Evolutionary conservation across 148 eudicot species (phyloP).

Genomic region (Polygonum aviculare): DNA sequence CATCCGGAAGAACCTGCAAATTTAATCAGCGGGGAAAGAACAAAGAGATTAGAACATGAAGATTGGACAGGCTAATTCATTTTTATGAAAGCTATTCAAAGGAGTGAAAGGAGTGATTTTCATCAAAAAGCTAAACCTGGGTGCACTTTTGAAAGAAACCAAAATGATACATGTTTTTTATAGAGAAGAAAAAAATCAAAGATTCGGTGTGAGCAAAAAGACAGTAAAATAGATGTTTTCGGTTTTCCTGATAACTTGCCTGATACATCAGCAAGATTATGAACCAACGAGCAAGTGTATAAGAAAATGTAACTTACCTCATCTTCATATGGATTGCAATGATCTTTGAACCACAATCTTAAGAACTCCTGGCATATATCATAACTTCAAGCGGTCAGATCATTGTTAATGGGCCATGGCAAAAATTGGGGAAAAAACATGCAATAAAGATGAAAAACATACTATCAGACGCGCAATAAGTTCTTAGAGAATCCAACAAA

Average conservation of each 20-base stretch:
- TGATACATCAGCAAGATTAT: neutral
- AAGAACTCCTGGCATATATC: slow-evolving; percentile 62
- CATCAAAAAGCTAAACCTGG: neutral
- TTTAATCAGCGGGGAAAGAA: neutral
- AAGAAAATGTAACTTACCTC: slow-evolving; percentile 35
- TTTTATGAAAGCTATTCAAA: too few relatives aligned
- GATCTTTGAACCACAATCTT: slow-evolving; percentile 89
- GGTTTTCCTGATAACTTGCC: too few relatives aligned
- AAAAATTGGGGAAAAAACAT: neutral
- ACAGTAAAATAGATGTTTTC: too few relatives aligned
- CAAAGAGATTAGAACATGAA: neutral
- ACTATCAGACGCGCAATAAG: neutral
- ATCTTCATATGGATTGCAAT: slow-evolving; percentile 91
- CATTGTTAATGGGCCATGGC: neutral
- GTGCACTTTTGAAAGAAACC: neutral
- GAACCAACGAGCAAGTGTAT: neutral
- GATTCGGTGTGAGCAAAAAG: too few relatives aligned
- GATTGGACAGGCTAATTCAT: neutral
- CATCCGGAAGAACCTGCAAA: slow-evolving; percentile 73
- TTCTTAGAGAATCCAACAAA: neutral
- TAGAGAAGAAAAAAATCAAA: neutral
- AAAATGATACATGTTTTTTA: neutral
- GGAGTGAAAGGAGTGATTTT: too few relatives aligned
- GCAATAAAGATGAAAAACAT: neutral
- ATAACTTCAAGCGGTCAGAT: neutral